A percentile compares a stretch with the other conserved stretches of the same genome.
Evolutionary conservation across 331 rosid species (phyloP).

Genomic region (Spiraea crenata): DNA sequence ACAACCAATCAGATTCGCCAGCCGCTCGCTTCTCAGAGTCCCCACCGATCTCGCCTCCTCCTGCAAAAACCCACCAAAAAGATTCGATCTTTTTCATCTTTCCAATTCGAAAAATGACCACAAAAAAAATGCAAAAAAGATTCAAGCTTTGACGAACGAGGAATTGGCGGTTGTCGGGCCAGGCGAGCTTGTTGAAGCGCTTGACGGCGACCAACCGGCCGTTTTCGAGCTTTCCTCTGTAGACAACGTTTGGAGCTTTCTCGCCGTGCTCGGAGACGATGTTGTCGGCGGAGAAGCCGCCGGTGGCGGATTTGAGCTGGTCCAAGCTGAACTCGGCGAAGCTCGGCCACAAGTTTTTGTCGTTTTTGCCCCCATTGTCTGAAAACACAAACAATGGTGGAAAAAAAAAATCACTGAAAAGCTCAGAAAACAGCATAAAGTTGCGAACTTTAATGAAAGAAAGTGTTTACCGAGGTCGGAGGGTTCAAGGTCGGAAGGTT

Average conservation of each 20-base stretch:
- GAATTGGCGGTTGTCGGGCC: constrained; percentile 95
- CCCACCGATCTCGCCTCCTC: constrained; percentile 88
- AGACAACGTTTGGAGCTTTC: constrained; percentile 91
- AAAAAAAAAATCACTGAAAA: not conserved
- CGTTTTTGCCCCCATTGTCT: constrained; percentile 77
- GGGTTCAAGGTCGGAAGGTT: constrained; percentile 71
- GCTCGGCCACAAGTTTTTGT: constrained; percentile 50
- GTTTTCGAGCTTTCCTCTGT: constrained; percentile 67
- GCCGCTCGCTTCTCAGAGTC: constrained; percentile 69
- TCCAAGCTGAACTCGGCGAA: constrained; percentile 76
- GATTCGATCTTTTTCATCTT: not conserved
- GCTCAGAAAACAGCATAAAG: constrained; percentile 4
- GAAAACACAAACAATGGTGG: constrained; percentile 2
- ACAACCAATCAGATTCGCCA: constrained; percentile 85
- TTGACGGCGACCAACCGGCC: constrained; percentile 74
- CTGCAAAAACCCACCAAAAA: constrained; percentile 28
- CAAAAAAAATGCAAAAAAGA: too few species aligned
- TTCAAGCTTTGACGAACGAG: constrained; percentile 46
- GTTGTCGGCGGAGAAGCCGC: constrained; percentile 72
- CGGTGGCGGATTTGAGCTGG: constrained; percentile 64
- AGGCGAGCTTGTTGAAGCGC: constrained; percentile 89
- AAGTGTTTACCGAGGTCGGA: constrained; percentile 59
- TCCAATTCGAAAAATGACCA: too few species aligned
- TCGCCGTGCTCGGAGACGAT: constrained; percentile 93
- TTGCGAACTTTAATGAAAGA: not conserved